A percentile compares a stretch with the other conserved stretches of the same genome.
Evolutionary conservation across 2,329 filamentous ascomycete genomes (phyloP).

Genomic region (Fusarium sp.): DNA sequence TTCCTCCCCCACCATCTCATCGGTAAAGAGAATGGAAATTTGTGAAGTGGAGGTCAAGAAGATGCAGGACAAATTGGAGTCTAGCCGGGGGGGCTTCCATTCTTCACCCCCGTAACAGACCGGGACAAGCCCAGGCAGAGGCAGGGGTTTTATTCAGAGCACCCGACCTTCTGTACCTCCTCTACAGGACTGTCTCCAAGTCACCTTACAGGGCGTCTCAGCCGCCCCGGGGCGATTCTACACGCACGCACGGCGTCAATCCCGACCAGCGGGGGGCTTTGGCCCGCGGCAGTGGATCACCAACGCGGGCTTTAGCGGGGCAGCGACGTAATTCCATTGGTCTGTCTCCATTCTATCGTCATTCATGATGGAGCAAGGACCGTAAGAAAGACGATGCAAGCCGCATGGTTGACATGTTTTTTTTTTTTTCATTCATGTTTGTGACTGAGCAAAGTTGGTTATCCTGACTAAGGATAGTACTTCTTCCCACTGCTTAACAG

Average conservation of each 20-base stretch:
- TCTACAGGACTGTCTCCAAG: constrained; percentile 8
- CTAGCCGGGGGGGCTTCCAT: background rate
- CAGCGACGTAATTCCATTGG: constrained; percentile 41
- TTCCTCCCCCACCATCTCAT: constrained; percentile 41
- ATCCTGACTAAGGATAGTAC: constrained; percentile 7
- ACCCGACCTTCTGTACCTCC: constrained; percentile 5
- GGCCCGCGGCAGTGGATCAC: constrained; percentile 46
- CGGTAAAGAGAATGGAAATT: constrained; percentile 37
- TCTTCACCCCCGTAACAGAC: constrained; percentile 15
- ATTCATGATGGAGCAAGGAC: constrained; percentile 49
- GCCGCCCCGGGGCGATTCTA: constrained; percentile 34
- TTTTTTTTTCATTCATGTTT: constrained; percentile 27
- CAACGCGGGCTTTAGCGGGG: constrained; percentile 39
- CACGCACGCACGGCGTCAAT: constrained; percentile 33
- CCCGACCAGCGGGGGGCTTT: constrained; percentile 40
- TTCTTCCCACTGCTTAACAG: background rate
- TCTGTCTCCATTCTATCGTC: constrained; percentile 43
- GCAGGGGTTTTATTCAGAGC: constrained; percentile 4
- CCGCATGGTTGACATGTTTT: constrained; percentile 36
- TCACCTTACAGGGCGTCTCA: constrained; percentile 22
- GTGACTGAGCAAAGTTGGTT: constrained; percentile 19
- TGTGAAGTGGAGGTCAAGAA: constrained; percentile 31
- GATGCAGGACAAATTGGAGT: constrained; percentile 25
- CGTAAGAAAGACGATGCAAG: constrained; percentile 48
- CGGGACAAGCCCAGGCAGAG: constrained; percentile 24